Evolutionary conservation across 768 basidiomycete species (phyloP).

Genomic region (Podaxis carcinomalis): DNA sequence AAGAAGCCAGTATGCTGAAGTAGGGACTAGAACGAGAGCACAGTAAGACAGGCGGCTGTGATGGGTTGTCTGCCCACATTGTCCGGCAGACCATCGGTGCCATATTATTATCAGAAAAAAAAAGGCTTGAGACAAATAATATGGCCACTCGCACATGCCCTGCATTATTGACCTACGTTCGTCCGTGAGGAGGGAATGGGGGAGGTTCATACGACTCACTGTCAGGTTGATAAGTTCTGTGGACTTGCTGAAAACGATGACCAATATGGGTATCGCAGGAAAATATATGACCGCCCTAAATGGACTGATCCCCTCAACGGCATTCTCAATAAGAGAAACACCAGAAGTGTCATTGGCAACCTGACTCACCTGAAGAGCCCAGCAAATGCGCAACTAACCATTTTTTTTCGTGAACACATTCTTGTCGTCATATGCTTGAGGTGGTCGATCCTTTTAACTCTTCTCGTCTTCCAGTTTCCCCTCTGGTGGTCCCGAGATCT

Average conservation of each 20-base stretch:
- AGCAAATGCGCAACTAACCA: constrained; percentile 64
- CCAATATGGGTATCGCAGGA: constrained; percentile 70
- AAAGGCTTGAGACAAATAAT: not conserved
- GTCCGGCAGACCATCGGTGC: constrained; percentile 72
- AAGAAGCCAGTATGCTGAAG: constrained; percentile 69
- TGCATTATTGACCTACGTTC: constrained; percentile 53
- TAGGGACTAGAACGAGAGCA: constrained; percentile 48
- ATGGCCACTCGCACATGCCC: constrained; percentile 43
- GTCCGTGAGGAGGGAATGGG: not conserved
- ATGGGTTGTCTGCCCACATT: constrained; percentile 59
- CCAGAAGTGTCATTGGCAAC: not conserved
- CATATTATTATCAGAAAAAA: constrained; percentile 19
- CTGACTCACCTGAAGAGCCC: constrained; percentile 55
- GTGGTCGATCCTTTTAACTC: not conserved
- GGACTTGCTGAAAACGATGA: constrained; percentile 57
- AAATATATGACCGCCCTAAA: constrained; percentile 77
- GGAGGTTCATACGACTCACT: constrained; percentile 26
- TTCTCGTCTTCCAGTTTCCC: not conserved
- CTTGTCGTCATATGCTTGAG: not conserved
- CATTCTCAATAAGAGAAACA: not conserved
- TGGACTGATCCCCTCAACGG: constrained; percentile 35
- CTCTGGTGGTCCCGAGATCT: not conserved
- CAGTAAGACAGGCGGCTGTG: constrained; percentile 56
- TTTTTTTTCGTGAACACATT: constrained; percentile 49
- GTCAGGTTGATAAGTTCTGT: constrained; percentile 76